phyloP scores from a whole-genome alignment of 495 filamentous ascomycete genomes.

The Penicillium macrosclerotiorum region DNA sequence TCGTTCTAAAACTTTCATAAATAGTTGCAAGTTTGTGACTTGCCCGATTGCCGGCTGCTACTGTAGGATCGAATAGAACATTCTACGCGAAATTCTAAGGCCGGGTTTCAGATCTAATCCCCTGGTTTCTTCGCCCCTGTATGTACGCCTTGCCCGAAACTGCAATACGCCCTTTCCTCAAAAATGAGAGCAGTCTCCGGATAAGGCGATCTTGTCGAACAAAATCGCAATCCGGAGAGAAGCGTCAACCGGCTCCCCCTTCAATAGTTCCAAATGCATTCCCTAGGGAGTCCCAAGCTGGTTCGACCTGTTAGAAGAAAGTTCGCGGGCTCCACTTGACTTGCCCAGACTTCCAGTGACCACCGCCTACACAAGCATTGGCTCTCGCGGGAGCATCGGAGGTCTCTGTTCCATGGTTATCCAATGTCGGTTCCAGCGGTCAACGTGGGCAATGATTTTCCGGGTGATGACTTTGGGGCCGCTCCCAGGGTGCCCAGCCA shows the following conservation, averaged over 20 bases:
- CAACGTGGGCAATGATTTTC: background rate
- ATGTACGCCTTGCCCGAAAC: background rate
- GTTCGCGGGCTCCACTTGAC: background rate
- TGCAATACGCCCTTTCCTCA: background rate
- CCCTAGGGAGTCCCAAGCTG: background rate
- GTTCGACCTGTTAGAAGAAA: background rate
- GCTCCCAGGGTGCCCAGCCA: background rate
- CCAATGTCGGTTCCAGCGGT: background rate
- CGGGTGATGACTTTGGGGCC: background rate
- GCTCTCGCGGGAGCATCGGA: background rate
- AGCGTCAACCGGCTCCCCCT: background rate
- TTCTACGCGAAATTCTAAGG: background rate
- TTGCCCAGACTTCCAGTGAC: background rate
- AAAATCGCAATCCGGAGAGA: background rate
- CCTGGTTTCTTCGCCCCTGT: too few species aligned
- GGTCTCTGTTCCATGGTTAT: background rate
- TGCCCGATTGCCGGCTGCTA: background rate
- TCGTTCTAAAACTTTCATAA: background rate
- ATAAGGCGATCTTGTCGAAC: background rate
- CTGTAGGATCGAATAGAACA: background rate
- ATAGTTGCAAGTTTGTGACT: background rate
- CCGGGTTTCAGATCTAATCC: background rate
- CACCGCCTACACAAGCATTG: background rate
- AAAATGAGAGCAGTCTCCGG: background rate
- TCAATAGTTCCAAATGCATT: background rate